Evolutionary conservation across 2,329 filamentous ascomycete species (phyloP).

Genomic region (Ceratocystis ficicola): DNA sequence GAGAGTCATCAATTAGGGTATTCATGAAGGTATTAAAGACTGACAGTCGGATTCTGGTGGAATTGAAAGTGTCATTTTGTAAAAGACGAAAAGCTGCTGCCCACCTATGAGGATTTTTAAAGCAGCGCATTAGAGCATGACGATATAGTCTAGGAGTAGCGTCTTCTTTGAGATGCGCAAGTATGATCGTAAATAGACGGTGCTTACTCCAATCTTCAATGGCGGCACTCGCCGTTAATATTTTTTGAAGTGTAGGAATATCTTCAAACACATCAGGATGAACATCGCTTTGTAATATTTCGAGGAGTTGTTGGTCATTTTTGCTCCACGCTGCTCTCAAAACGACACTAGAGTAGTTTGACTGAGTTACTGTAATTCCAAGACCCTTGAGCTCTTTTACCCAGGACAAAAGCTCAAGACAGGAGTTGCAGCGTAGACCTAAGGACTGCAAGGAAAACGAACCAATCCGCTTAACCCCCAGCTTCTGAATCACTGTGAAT

Average conservation of each 20-base stretch:
- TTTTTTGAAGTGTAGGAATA: conserved; percentile 30
- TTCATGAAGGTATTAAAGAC: conserved; percentile 17
- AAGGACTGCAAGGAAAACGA: conserved; percentile 67
- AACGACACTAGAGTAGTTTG: conserved; percentile 54
- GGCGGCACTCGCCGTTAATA: conserved; percentile 30
- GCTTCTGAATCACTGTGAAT: conserved; percentile 54
- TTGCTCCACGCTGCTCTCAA: conserved; percentile 48
- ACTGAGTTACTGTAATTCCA: conserved; percentile 50
- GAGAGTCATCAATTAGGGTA: conserved; percentile 5
- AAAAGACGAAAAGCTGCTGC: conserved; percentile 24
- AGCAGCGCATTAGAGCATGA: conserved; percentile 26
- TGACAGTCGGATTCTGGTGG: conserved; percentile 7
- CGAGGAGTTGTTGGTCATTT: conserved; percentile 38
- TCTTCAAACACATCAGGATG: conserved; percentile 47
- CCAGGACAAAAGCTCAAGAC: conserved; percentile 11
- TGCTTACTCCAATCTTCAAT: conserved; percentile 32
- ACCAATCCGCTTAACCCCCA: conserved; percentile 61
- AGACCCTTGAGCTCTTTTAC: conserved; percentile 28
- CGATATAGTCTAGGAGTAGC: conserved; percentile 23
- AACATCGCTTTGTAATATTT: conserved; percentile 39
- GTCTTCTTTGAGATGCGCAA: conserved; percentile 25
- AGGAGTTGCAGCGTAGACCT: conserved; percentile 40
- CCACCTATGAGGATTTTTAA: conserved; percentile 27
- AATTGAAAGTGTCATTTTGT: conserved; percentile 8
- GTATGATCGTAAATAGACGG: conserved; percentile 36